Base-by-base conservation (phyloP, 179 eudicot genomes). In the Patellifolia procumbens region DNA sequence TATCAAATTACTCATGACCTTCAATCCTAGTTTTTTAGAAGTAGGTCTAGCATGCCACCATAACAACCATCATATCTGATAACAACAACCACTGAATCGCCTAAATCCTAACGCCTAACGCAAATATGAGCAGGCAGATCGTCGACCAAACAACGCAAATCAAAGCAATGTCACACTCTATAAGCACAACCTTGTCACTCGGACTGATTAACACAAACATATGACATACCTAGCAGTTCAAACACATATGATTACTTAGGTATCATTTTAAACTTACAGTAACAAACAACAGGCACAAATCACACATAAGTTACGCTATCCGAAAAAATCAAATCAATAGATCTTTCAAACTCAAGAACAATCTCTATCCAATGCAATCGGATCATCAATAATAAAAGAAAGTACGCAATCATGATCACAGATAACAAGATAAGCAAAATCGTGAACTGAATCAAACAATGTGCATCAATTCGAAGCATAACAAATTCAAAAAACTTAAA, bases 391-490 rank as follows among this genome's bases (percentile, higher is more conserved):
- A n/a, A n/a, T n/a, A n/a, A n/a, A n/a, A n/a, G n/a, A n/a, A n/a
- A n/a, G n/a, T n/a, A n/a, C n/a, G 49, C 26, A 58, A 76, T 24
- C 45, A 17, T 58, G 63, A 43, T 56, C 59, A 60, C 51, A 55
- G 28, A 29, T 0, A 6, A 70, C 48, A 45, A 43, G 28, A 48
- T 22, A 13, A 34, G 4, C 12, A 45, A 45, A 45, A 0, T 32
- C 32, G 4, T 43, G 24, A 43, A 10, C 62, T n/a, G 3, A 45
- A 64, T 10, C 70, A 53, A 37, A 35, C 71, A 68, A 68, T 68
- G 74, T 58, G 45, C 65, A 75, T 20, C 62, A 45, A 48, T 20
- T 5, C 5, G 24, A 70, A 58, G 17, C 35, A 42, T 34, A 17
- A 31, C 31, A 43, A 11, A 28, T 19, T 63, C 24, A 28, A 29